phyloP scores from a whole-genome alignment of 202 grass and related monocot species.

The Alloteropsis angusta region DNA sequence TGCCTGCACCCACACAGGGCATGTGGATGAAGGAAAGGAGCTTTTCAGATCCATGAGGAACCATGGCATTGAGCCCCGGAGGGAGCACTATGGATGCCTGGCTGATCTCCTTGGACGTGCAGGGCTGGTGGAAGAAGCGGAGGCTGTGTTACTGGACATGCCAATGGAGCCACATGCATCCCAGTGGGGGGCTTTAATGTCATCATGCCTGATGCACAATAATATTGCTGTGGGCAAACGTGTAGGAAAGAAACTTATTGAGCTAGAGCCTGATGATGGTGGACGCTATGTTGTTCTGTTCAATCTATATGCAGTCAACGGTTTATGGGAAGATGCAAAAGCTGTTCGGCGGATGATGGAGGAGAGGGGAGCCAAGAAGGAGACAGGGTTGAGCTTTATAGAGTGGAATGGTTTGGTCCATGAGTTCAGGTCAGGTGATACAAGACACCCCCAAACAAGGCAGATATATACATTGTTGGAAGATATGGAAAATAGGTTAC shows the following conservation, averaged over 20 bases:
- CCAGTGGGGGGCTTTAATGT: slow-evolving; percentile 66
- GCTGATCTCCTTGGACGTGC: slow-evolving; percentile 57
- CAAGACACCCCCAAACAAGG: slow-evolving; percentile 12
- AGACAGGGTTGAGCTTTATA: slow-evolving; percentile 44
- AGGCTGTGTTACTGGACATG: slow-evolving; percentile 54
- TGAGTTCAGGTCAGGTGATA: slow-evolving; percentile 23
- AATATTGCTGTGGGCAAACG: slow-evolving; percentile 37
- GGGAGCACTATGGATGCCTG: slow-evolving; percentile 64
- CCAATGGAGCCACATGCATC: slow-evolving; percentile 59
- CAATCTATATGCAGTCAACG: slow-evolving; percentile 52
- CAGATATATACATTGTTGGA: slow-evolving; percentile 22
- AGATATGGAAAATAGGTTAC: slow-evolving; percentile 24
- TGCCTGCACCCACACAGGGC: slow-evolving; percentile 50
- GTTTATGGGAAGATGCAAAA: slow-evolving; percentile 44
- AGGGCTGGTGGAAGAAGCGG: slow-evolving; percentile 42
- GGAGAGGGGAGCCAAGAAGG: slow-evolving; percentile 49
- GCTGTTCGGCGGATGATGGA: slow-evolving; percentile 46
- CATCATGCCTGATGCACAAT: slow-evolving; percentile 42
- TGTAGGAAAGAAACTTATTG: slow-evolving; percentile 50
- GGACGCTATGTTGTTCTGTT: slow-evolving; percentile 56
- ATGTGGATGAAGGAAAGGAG: slow-evolving; percentile 42
- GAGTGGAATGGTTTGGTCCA: slow-evolving; percentile 40
- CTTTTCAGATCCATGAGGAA: slow-evolving; percentile 43
- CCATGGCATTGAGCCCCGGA: slow-evolving; percentile 36
- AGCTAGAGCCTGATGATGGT: slow-evolving; percentile 56